Base-by-base conservation (phyloP, 2,329 filamentous ascomycete genomes). In the Fusarium keratoplasticum region DNA sequence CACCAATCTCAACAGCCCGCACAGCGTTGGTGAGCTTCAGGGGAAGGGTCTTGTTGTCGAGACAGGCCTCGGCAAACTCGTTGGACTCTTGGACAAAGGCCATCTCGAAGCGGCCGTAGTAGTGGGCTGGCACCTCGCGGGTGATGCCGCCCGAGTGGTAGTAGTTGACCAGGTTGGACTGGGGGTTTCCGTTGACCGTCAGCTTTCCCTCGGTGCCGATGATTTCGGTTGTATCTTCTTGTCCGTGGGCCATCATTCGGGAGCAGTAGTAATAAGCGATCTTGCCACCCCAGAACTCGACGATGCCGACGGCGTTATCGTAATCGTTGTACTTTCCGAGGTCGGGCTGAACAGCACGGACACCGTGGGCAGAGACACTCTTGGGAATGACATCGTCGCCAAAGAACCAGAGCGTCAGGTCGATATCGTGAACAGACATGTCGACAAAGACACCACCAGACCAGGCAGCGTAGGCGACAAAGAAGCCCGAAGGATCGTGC, bases 391-490 rank as follows among this genome's bases (percentile, higher is more conserved):
- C 73, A n/a, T 80, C 78, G 7, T 80, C 77, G n/a, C 78, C 79
- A 9, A 80, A 80, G 74, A 80, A 80, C 79, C 79, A 80, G 58
- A 81, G 62, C 0, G 79, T 77, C 5, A 81, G 66, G 59, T 80
- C 79, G 5, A 93, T 93, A 77, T 93, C 91, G 82, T 93, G 91
- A 77, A 93, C 89, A 36, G 89, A 90, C 83, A 89, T 91, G 82
- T 93, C 91, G 59, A 93, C 91, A 74, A 93, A 93, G 78, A 93
- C 92, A n/a, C 91, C 91, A 52, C 91, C 91, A 3, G 85, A 88
- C 82, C 88, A 90, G 70, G 90, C 84, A 7, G 91, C 89, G 80
- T 93, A 93, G 25, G 87, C 85, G 57, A 93, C 90, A 80, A 92
- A 93, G 84, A 92, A 93, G 54, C 91, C 91, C 0, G 86, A 86